Evolutionary conservation across 2,329 filamentous ascomycete genomes (phyloP).

Genomic region (Calonectria pseudoreteaudii): DNA sequence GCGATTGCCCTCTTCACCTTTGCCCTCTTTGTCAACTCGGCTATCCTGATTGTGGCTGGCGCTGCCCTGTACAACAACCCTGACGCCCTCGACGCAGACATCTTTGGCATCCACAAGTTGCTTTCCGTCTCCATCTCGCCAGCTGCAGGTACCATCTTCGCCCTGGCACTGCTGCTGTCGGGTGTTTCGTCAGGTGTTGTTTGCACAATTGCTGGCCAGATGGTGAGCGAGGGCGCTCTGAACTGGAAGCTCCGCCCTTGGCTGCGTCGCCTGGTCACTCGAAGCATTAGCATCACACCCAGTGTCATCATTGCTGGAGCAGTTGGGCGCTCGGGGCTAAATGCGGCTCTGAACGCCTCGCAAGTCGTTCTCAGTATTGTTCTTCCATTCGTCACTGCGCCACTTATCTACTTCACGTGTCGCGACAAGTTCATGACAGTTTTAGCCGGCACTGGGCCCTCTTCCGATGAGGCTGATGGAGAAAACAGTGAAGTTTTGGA

Average conservation of each 20-base stretch:
- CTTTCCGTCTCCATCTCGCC: conserved; percentile 77
- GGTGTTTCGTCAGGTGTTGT: conserved; percentile 87
- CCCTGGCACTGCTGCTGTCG: conserved; percentile 82
- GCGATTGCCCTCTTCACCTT: conserved; percentile 82
- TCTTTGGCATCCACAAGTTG: conserved; percentile 85
- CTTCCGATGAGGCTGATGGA: neutral
- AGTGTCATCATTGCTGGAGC: conserved; percentile 86
- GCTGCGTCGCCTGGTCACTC: conserved; percentile 81
- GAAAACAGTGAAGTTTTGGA: neutral
- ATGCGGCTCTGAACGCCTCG: conserved; percentile 77
- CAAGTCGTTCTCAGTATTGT: conserved; percentile 85
- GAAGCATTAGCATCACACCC: conserved; percentile 83
- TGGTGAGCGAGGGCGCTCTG: conserved; percentile 87
- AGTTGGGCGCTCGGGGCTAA: conserved; percentile 77
- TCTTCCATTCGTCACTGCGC: conserved; percentile 83
- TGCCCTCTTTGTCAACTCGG: conserved; percentile 85
- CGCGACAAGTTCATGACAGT: conserved; percentile 85
- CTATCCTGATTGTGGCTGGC: conserved; percentile 85
- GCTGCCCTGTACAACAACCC: conserved; percentile 76
- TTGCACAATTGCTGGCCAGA: conserved; percentile 90
- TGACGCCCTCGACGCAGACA: conserved; percentile 75
- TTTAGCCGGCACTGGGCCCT: conserved; percentile 53
- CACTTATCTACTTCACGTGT: conserved; percentile 88
- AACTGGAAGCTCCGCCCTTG: conserved; percentile 81
- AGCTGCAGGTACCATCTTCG: conserved; percentile 85